Conservation (phyloP, 345 rosid genomes). For the Aurinia saxatilis region DNA sequence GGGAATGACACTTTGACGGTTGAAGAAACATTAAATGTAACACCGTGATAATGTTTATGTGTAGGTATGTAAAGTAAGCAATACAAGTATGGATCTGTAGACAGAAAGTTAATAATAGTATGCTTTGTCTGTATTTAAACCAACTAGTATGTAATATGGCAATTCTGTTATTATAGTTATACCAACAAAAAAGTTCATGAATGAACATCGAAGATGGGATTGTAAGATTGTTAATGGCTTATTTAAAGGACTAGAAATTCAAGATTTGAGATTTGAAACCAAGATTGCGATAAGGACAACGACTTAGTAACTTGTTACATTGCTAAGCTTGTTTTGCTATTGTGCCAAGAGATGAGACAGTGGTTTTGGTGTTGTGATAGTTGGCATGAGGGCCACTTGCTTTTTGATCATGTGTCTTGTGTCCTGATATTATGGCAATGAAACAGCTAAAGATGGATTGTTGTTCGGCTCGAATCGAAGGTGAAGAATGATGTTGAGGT, state of each 20-base stretch:
- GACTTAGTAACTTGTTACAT: not conserved
- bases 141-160: conserved; percentile 9
- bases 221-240: not conserved
- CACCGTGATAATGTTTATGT: conserved; percentile 14
- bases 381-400: conserved; percentile 18
- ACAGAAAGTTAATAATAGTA: not conserved
- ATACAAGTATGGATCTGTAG: conserved; percentile 12
- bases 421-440: not conserved
- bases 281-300: not conserved
- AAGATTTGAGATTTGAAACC: not conserved
- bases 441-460: conserved; percentile 12
- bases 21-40: conserved; percentile 23
- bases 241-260: not conserved
- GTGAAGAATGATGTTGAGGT: conserved; percentile 18
- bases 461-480: not conserved
- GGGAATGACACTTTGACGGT: conserved; percentile 18
- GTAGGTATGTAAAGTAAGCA: conserved; percentile 1
- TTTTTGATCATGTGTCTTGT: conserved; percentile 8
- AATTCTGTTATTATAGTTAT: conserved; percentile 11
- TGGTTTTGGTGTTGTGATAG: not conserved
- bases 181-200: not conserved
- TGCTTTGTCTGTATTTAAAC: too few relatives aligned
- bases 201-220: not conserved
- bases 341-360: conserved; percentile 5
- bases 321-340: not conserved